Percentiles rank a stretch among this genome's conserved stretches.
phyloP scores from a whole-genome alignment of 2,329 filamentous ascomycete genomes.

The Aureobasidium sp. region DNA sequence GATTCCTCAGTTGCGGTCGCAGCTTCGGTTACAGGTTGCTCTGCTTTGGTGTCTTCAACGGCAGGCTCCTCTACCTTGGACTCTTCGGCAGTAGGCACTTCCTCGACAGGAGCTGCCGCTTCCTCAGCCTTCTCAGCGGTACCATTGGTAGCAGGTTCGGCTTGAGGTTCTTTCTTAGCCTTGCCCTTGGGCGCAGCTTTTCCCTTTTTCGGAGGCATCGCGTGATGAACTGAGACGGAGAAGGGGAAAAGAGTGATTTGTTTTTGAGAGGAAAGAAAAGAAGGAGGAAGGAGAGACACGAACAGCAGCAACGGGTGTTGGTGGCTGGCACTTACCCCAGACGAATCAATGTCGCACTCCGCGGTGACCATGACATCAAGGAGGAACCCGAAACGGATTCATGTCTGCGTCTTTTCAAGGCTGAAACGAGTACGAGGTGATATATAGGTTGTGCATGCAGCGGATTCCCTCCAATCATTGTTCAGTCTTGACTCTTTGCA shows the following conservation, averaged over 20 bases:
- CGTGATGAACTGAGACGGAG: background rate
- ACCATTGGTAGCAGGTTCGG: conserved; percentile 1
- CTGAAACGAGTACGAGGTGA: background rate
- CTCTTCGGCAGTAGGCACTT: background rate
- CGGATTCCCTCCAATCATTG: background rate
- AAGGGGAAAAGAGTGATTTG: background rate
- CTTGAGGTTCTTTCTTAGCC: conserved; percentile 2
- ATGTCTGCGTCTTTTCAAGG: background rate
- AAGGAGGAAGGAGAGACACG: background rate
- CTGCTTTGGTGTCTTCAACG: background rate
- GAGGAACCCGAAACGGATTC: background rate
- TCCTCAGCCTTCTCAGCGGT: background rate
- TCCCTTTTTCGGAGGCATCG: conserved; percentile 17
- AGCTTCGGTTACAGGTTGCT: background rate
- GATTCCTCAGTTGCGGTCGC: background rate
- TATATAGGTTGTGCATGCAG: background rate
- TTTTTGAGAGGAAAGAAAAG: background rate
- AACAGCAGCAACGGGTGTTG: background rate
- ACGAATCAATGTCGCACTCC: conserved; percentile 4
- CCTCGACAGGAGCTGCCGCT: background rate
- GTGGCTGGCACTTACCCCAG: conserved; percentile 10
- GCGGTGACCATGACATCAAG: conserved; percentile 1
- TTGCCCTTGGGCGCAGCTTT: conserved; percentile 7
- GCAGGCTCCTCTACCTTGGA: background rate
- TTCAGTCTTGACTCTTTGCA: background rate